Evolutionary conservation across 306 rosid genomes (phyloP), one percentile per base, ranked within the genome.

Genomic region (Canavalia gladiata): DNA sequence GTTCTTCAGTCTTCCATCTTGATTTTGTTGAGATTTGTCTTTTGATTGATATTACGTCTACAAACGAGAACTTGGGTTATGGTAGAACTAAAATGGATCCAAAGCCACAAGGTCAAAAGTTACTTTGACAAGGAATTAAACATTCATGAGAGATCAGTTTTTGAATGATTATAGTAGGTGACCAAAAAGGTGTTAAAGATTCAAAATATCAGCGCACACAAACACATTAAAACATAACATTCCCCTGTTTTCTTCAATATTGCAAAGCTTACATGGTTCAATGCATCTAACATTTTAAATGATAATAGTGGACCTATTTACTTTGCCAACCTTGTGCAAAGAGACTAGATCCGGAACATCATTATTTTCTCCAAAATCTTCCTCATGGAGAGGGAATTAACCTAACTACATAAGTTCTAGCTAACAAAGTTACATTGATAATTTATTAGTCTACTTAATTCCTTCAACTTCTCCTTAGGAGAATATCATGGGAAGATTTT

Each of bases 401-500:
- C 29, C 18, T 35, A 49, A 81, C 49, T 67, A 67, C 11, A 12
- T 50, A 57, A 55, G 57, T 73, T 63, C 41, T 80, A 68, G 56
- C 62, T 75, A 46, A 66, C 66, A 6, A 71, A 79, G 81, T 30
- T 57, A 79, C 60, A 52, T 52, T 7, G 6, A 45, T 43, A 10
- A 10, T 28, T 81, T 87, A 84, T 74, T 80, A 43, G 60, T 45
- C 72, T 37, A 64, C 28, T 60, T 13, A 52, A 55, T 74, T 73
- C 74, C 69, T 82, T 85, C 86, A 72, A 57, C 82, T 80, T 86
- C 95, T 88, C 92, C 95, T 88, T 90, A 7, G 93, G 91, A 89
- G 92, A 89, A 72, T 85, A 69, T 83, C 81, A 80, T 80, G 9
- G 78, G 76, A 52, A 12, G 46, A 2, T 45, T 18, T 63, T 29